Evolutionary conservation across 352 stramenopile genomes (phyloP), one percentile per base, ranked within the genome.

Genomic region (Pythium insidiosum): DNA sequence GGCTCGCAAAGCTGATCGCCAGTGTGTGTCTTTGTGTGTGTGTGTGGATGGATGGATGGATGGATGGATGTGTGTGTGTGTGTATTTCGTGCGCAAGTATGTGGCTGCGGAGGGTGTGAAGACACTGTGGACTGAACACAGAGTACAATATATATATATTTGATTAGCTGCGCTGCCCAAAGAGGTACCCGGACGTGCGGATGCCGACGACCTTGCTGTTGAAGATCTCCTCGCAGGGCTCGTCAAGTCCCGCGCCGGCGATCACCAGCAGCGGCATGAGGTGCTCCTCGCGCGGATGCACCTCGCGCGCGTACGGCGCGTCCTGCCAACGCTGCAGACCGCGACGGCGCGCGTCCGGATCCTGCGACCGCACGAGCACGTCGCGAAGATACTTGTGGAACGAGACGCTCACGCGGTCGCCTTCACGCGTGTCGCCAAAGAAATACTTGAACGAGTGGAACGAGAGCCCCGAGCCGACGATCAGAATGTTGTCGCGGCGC

Each of bases 401-500:
- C 23, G 26, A 18, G 16, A 57, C 6, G 20, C 50, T 57, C 9
- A 40, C 22, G 34, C 15, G 7, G 22, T 57, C 40, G 16, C 26
- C 42, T 1, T 21, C 33, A 21, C 37, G 15, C 12, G 19, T 25
- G 16, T 57, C 42, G 21, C 50, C 42, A 18, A 23, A 35, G 16
- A 57, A 57, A 19, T 24, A 36, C 12, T 35, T 30, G 23, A 34
- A 50, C 16, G 23, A 36, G 37, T 57, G 50, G 37, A 57, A 57
- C 12, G 50, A 57, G 0, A 57, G 30, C 0, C 84, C 84, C n/a
- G 81, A 94, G 53, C 79, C 84, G 13, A 95, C 48, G 47, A 95
- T 87, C 20, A 94, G 56, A 25, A 88, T 86, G 54, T 79, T 75
- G 15, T 93, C 66, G 18, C 72, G 53, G 19, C 83, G 68, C 42